phyloP scores from a whole-genome alignment of 345 rosid genomes.

The Cochlearia excelsa region DNA sequence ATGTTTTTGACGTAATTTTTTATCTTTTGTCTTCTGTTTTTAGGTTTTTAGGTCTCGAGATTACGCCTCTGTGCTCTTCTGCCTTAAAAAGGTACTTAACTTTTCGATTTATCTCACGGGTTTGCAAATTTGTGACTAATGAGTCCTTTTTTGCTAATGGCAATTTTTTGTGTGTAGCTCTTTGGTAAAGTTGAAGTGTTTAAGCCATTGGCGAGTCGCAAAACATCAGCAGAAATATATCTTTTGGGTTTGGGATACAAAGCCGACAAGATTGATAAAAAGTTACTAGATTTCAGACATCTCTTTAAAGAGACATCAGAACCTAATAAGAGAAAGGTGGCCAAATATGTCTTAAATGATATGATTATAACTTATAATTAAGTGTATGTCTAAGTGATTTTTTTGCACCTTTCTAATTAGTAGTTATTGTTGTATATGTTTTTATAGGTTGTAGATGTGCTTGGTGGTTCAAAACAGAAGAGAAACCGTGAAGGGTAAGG shows the following conservation, averaged over 20 bases:
- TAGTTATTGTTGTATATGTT: too few relatives aligned
- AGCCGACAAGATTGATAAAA: slow-evolving; percentile 89
- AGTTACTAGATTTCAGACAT: slow-evolving; percentile 75
- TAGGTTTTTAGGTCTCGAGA: slow-evolving; percentile 96
- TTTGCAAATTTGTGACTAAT: too few relatives aligned
- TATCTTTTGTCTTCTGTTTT: slow-evolving; percentile 3
- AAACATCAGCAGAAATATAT: slow-evolving; percentile 85
- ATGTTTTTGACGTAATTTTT: not conserved
- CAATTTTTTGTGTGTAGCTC: slow-evolving; percentile 42
- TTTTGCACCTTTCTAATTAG: too few relatives aligned
- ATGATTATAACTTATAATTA: not conserved
- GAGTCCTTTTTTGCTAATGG: not conserved
- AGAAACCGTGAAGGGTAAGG: slow-evolving; percentile 82
- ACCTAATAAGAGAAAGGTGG: slow-evolving; percentile 55
- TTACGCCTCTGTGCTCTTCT: slow-evolving; percentile 70
- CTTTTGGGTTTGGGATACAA: slow-evolving; percentile 76
- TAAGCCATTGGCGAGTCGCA: slow-evolving; percentile 93
- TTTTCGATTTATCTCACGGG: not conserved
- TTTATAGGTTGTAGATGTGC: slow-evolving; percentile 73
- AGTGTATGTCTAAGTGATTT: slow-evolving; percentile 10
- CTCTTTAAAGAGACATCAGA: slow-evolving; percentile 74
- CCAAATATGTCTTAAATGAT: not conserved
- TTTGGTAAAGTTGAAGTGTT: slow-evolving; percentile 93
- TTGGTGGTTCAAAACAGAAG: slow-evolving; percentile 66
- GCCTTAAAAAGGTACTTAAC: slow-evolving; percentile 64